These are phyloP conservation scores for Bolboschoenoplectus hybrid DNA, from an alignment of 202 grass and related monocot genomes.

Conservation along the genomic window DNA sequence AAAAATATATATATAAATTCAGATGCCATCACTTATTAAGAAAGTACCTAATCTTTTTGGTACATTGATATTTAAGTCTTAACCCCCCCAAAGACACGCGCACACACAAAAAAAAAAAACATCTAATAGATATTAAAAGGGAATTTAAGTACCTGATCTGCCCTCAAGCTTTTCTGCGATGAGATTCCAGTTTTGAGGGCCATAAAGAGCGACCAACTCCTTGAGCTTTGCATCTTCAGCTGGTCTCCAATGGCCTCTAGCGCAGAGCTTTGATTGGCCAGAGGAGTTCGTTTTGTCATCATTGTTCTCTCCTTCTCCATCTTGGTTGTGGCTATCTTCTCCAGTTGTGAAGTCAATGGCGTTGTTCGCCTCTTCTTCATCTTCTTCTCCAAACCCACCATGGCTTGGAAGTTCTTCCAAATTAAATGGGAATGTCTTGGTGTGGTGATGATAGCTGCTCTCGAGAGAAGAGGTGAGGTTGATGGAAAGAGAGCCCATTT, in stretches of 20 bases:
- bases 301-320: slow-evolving; percentile 40
- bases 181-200: slow-evolving; percentile 97
- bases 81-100: not conserved
- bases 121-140: not conserved
- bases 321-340: slow-evolving; percentile 30
- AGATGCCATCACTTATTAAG: not conserved
- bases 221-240: slow-evolving; percentile 87
- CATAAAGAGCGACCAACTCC: slow-evolving; percentile 69
- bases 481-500: slow-evolving; percentile 37
- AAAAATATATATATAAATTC: not conserved
- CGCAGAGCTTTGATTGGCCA: slow-evolving; percentile 64
- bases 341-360: slow-evolving; percentile 47
- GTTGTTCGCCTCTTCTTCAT: slow-evolving; percentile 35
- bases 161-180: slow-evolving; percentile 92
- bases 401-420: slow-evolving; percentile 45
- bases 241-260: slow-evolving; percentile 90
- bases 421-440: slow-evolving; percentile 48
- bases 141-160: slow-evolving; percentile 67
- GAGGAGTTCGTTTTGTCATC: slow-evolving; percentile 56
- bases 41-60: not conserved
- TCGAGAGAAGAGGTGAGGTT: slow-evolving; percentile 36
- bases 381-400: slow-evolving; percentile 20
- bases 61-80: not conserved
- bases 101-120: not conserved
- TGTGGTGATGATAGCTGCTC: slow-evolving; percentile 5